phyloP scores from a whole-genome alignment of 805 yeast genomes.

The Lipomyces anomalus region DNA sequence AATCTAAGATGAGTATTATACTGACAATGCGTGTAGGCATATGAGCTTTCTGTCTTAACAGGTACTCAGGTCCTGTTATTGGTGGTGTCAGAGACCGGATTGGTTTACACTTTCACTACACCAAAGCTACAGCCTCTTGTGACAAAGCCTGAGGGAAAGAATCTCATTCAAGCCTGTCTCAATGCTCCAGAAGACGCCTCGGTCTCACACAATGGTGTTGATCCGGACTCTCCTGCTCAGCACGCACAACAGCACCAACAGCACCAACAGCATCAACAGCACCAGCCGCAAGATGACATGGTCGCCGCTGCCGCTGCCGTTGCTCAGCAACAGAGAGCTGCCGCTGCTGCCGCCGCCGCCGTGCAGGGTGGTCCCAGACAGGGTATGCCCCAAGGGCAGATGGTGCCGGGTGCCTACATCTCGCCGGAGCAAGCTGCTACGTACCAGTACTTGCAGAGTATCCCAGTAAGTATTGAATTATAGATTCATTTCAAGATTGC shows the following conservation, averaged over 20 bases:
- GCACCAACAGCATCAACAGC: conserved; percentile 37
- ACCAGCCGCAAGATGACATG: conserved; percentile 36
- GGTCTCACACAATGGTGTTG: conserved; percentile 32
- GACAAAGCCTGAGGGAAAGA: conserved; percentile 95
- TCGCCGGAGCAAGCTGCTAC: conserved; percentile 52
- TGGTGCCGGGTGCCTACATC: conserved; percentile 42
- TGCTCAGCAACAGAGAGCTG: conserved; percentile 26
- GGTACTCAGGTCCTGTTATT: conserved; percentile 94
- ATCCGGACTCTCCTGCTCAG: conserved; percentile 33
- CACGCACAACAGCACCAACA: conserved; percentile 33
- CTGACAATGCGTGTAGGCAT: conserved; percentile 53
- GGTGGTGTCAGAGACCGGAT: conserved; percentile 97
- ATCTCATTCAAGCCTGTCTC: conserved; percentile 91
- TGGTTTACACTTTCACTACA: conserved; percentile 97
- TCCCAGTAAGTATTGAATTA: neutral
- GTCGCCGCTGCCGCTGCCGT: conserved; percentile 44
- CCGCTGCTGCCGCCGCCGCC: conserved; percentile 22
- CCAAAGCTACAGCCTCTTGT: conserved; percentile 97
- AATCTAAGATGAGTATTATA: no score
- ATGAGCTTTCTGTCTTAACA: conserved; percentile 90
- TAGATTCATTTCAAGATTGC: no score
- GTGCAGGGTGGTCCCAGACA: conserved; percentile 21
- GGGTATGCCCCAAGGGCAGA: conserved; percentile 36
- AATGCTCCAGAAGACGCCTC: conserved; percentile 63
- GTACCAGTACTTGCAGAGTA: conserved; percentile 47